Percentiles rank a stretch among this genome's conserved stretches.
Evolutionary conservation across 1,284 basidiomycete genomes (phyloP).

Genomic region (Apiotrichum gamsii): DNA sequence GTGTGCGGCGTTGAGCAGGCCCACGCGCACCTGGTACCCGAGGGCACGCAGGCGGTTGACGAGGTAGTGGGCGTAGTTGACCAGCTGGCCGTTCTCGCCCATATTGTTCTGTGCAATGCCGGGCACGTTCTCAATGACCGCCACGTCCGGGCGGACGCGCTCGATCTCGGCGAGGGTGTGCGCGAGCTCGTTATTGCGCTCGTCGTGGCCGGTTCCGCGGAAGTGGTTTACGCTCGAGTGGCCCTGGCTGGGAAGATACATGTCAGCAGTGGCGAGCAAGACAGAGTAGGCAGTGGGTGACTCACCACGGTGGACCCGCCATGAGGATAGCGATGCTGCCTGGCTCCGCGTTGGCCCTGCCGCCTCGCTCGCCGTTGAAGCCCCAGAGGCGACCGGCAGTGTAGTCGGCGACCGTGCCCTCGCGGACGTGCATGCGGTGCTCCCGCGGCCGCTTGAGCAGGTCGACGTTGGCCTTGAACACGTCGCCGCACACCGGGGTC

Average conservation of each 20-base stretch:
- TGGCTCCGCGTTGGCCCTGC: not conserved
- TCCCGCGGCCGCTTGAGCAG: not conserved
- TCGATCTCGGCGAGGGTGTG: constrained; percentile 16
- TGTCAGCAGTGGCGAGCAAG: not conserved
- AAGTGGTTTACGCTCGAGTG: constrained; percentile 24
- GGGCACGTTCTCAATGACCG: constrained; percentile 34
- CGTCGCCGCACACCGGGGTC: constrained; percentile 13
- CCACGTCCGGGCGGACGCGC: constrained; percentile 19
- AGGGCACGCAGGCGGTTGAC: constrained; percentile 14
- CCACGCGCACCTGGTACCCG: constrained; percentile 28
- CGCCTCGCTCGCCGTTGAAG: too few relatives aligned
- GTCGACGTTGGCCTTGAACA: constrained; percentile 11
- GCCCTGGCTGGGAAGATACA: constrained; percentile 23
- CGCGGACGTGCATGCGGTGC: constrained; percentile 1
- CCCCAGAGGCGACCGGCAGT: too few relatives aligned
- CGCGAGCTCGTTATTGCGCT: constrained; percentile 23
- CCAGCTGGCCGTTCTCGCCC: not conserved
- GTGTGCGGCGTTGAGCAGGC: constrained; percentile 19
- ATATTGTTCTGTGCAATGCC: constrained; percentile 21
- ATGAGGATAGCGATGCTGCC: constrained; percentile 12
- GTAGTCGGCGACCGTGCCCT: not conserved
- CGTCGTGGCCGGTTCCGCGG: constrained; percentile 10
- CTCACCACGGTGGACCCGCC: constrained; percentile 32
- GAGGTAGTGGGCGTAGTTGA: constrained; percentile 5
- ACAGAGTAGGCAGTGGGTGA: not conserved